Conservation (phyloP, 352 stramenopile species). For the Pythium biforme region DNA sequence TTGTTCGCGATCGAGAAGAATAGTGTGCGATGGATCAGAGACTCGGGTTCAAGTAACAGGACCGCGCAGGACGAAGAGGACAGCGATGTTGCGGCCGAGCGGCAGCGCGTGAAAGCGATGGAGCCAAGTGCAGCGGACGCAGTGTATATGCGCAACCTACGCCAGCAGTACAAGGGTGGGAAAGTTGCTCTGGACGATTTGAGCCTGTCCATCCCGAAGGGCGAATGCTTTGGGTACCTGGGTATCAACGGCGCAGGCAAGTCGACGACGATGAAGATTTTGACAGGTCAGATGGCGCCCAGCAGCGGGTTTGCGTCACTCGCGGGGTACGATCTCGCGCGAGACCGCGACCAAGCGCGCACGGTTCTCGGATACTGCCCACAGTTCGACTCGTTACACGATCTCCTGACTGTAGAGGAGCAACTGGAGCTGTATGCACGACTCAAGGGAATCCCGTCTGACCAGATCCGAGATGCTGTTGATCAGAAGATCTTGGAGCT, state of each 20-base stretch:
- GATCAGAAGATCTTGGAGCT: slow-evolving; percentile 68
- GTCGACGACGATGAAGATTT: slow-evolving; percentile 78
- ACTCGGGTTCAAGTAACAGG: not conserved
- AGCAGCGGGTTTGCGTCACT: slow-evolving; percentile 50
- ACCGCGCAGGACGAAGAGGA: slow-evolving; percentile 14
- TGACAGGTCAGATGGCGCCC: slow-evolving; percentile 84
- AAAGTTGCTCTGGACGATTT: slow-evolving; percentile 77
- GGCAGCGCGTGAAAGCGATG: slow-evolving; percentile 5
- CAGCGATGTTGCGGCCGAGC: slow-evolving; percentile 26
- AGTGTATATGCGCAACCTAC: slow-evolving; percentile 58
- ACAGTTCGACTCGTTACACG: slow-evolving; percentile 87
- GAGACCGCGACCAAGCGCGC: slow-evolving; percentile 62
- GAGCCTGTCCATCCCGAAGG: slow-evolving; percentile 65
- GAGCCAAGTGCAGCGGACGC: slow-evolving; percentile 31
- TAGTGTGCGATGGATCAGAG: not conserved
- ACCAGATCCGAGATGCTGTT: slow-evolving; percentile 27
- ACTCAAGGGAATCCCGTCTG: slow-evolving; percentile 81
- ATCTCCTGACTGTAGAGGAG: slow-evolving; percentile 79
- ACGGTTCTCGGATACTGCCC: slow-evolving; percentile 91
- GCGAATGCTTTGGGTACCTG: slow-evolving; percentile 93
- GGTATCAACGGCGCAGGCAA: slow-evolving; percentile 83
- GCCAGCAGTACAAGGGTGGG: slow-evolving; percentile 86
- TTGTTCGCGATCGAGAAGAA: slow-evolving; percentile 45
- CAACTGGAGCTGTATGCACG: slow-evolving; percentile 88
- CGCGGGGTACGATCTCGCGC: slow-evolving; percentile 67